A percentile compares a stretch with the other conserved stretches of the same genome.
Evolutionary conservation across 805 yeast species (phyloP).

Genomic region (Yamadazyma kitorensis): DNA sequence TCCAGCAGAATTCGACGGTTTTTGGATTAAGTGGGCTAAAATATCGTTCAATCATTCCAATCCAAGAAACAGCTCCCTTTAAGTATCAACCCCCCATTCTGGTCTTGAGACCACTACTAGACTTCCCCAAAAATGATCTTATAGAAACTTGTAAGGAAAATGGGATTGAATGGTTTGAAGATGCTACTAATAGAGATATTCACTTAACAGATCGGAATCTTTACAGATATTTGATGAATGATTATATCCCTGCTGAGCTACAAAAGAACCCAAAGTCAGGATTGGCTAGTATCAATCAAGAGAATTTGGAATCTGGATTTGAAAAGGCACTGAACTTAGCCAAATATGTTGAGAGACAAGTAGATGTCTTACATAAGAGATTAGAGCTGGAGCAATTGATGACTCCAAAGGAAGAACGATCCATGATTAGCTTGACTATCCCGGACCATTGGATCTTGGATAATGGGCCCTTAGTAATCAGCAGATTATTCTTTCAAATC

Average conservation of each 20-base stretch:
- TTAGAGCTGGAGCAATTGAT: conserved; percentile 3
- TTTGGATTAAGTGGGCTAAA: conserved; percentile 62
- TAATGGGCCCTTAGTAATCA: conserved; percentile 17
- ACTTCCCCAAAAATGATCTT: conserved; percentile 42
- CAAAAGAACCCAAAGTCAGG: conserved; percentile 6
- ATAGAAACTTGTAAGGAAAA: conserved; percentile 42
- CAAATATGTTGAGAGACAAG: conserved; percentile 7
- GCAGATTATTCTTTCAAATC: conserved; percentile 26
- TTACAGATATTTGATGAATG: conserved; percentile 38
- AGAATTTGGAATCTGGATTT: conserved; percentile 12
- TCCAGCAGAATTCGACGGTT: conserved; percentile 37
- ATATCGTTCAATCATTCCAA: conserved; percentile 24
- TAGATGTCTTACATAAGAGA: conserved; percentile 4
- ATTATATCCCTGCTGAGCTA: conserved; percentile 21
- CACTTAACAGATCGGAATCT: conserved; percentile 57
- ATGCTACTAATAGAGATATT: conserved; percentile 56
- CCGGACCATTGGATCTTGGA: too few relatives aligned
- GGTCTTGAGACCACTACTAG: conserved; percentile 54
- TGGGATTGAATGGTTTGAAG: conserved; percentile 64
- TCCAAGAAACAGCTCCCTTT: conserved; percentile 17
- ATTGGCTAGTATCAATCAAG: conserved; percentile 7
- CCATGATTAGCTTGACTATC: too few relatives aligned
- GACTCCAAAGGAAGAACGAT: too few relatives aligned
- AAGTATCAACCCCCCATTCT: conserved; percentile 14
- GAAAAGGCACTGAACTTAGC: conserved; percentile 7